Conservation (phyloP, 257 asterid genomes). For the Fraxinus quadrangulata region DNA sequence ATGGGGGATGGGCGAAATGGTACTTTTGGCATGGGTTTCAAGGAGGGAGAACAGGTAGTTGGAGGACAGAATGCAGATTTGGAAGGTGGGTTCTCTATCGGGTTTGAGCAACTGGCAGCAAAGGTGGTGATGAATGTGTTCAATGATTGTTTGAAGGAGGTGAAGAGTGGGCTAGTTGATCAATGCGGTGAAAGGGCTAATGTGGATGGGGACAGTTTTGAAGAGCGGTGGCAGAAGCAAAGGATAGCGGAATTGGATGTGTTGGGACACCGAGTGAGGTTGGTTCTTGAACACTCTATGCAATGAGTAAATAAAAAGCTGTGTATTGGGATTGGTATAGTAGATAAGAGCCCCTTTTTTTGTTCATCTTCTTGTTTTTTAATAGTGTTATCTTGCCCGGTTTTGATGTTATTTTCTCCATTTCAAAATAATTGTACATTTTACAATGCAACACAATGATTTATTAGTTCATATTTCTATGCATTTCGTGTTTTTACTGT, state of each 20-base stretch:
- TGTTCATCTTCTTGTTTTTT: slow-evolving; percentile 23
- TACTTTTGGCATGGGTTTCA: slow-evolving; percentile 16
- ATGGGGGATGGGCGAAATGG: slow-evolving; percentile 26
- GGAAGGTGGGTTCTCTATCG: slow-evolving; percentile 25
- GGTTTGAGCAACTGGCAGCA: slow-evolving; percentile 40
- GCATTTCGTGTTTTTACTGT: neutral
- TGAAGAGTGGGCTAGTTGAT: slow-evolving; percentile 35
- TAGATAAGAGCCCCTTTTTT: slow-evolving; percentile 13
- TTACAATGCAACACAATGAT: slow-evolving; percentile 26
- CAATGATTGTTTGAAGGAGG: slow-evolving; percentile 64
- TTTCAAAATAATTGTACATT: slow-evolving; percentile 32
- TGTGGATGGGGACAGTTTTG: slow-evolving; percentile 32
- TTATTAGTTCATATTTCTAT: slow-evolving; percentile 1
- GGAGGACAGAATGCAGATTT: slow-evolving; percentile 15
- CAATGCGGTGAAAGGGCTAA: slow-evolving; percentile 26
- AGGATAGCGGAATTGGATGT: slow-evolving; percentile 70
- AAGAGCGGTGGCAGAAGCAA: slow-evolving; percentile 65
- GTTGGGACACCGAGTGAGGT: slow-evolving; percentile 65
- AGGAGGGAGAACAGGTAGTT: slow-evolving; percentile 11
- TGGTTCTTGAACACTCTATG: slow-evolving; percentile 63
- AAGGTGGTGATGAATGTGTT: slow-evolving; percentile 56
- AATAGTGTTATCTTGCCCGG: slow-evolving; percentile 11
- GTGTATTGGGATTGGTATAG: slow-evolving; percentile 21
- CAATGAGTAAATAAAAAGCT: slow-evolving; percentile 36
- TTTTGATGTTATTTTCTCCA: slow-evolving; percentile 8